These are phyloP conservation scores for Waltergamsia citrina DNA, from an alignment of 2,329 filamentous ascomycete genomes.

Conservation along the genomic window DNA sequence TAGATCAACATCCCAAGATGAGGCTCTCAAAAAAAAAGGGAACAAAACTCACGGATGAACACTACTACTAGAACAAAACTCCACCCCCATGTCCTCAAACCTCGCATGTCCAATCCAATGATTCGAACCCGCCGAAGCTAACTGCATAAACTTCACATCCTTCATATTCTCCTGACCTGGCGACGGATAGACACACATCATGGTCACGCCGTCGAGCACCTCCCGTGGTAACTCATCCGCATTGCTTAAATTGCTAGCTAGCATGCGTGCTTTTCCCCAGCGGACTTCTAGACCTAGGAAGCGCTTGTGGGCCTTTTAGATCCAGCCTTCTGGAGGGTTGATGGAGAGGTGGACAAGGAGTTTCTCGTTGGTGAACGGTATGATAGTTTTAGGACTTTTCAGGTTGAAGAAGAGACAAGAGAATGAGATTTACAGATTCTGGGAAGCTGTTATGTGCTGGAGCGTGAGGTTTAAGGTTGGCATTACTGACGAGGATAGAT, in stretches of 20 bases:
- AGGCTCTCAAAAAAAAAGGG: not conserved
- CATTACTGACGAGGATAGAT: no score
- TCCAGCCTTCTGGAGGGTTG: slow-evolving; percentile 21
- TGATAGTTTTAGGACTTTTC: no score
- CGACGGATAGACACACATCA: slow-evolving; percentile 22
- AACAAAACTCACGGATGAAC: slow-evolving; percentile 26
- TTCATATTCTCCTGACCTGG: slow-evolving; percentile 19
- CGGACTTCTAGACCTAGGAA: slow-evolving; percentile 28
- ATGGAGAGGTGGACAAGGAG: slow-evolving; percentile 26
- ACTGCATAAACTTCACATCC: slow-evolving; percentile 32
- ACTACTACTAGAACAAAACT: slow-evolving; percentile 30
- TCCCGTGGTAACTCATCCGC: slow-evolving; percentile 18
- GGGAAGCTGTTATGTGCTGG: no score
- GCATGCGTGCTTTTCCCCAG: slow-evolving; percentile 15
- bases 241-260: slow-evolving; percentile 8
- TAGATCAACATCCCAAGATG: not conserved
- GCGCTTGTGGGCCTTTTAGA: slow-evolving; percentile 17
- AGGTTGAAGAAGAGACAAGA: no score
- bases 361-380: slow-evolving; percentile 23
- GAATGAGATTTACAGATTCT: no score
- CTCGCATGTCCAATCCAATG: slow-evolving; percentile 23
- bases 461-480: no score
- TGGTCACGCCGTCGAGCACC: slow-evolving; percentile 28
- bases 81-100: slow-evolving; percentile 22
- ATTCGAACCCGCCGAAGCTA: slow-evolving; percentile 32